Conservation (phyloP, 2,329 filamentous ascomycete genomes). For the Neofusicoccum parvum region DNA sequence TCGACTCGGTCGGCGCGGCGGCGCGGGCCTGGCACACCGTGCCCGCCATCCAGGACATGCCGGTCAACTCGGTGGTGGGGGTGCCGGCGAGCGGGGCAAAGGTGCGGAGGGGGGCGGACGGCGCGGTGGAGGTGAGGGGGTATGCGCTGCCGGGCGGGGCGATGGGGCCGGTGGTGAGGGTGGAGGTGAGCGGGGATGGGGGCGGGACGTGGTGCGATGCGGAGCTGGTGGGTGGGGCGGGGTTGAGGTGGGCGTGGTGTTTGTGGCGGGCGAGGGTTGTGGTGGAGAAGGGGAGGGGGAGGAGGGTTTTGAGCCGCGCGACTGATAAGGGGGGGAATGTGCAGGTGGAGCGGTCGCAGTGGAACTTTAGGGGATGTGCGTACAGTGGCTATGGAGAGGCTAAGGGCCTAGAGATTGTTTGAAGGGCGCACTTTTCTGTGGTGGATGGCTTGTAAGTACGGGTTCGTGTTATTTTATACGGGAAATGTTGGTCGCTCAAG, state of each 20-base stretch:
- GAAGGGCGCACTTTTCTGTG: not conserved
- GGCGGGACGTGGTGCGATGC: constrained; percentile 52
- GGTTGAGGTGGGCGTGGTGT: constrained; percentile 59
- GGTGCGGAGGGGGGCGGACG: constrained; percentile 43
- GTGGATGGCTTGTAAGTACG: not conserved
- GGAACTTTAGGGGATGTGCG: constrained; percentile 62
- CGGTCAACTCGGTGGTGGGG: constrained; percentile 58
- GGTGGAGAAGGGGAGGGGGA: constrained; percentile 44
- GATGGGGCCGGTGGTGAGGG: constrained; percentile 55
- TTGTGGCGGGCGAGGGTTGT: constrained; percentile 55
- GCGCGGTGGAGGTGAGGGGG: constrained; percentile 53
- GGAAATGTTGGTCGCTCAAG: too few relatives aligned
- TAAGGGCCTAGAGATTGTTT: constrained; percentile 50
- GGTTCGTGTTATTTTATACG: too few relatives aligned
- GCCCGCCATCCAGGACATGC: constrained; percentile 57
- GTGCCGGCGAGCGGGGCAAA: constrained; percentile 50
- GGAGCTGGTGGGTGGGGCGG: constrained; percentile 32
- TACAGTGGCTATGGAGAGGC: constrained; percentile 64
- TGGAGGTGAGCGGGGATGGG: constrained; percentile 58
- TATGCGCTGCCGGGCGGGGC: constrained; percentile 59
- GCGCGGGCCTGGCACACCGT: constrained; percentile 55
- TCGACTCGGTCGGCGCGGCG: constrained; percentile 51
- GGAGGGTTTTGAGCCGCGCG: constrained; percentile 56
- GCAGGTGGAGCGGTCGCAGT: constrained; percentile 52
- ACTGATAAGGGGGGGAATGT: constrained; percentile 57